Evolutionary conservation across 148 eudicot genomes (phyloP).

Genomic region (Fagopyrum homotropicum): DNA sequence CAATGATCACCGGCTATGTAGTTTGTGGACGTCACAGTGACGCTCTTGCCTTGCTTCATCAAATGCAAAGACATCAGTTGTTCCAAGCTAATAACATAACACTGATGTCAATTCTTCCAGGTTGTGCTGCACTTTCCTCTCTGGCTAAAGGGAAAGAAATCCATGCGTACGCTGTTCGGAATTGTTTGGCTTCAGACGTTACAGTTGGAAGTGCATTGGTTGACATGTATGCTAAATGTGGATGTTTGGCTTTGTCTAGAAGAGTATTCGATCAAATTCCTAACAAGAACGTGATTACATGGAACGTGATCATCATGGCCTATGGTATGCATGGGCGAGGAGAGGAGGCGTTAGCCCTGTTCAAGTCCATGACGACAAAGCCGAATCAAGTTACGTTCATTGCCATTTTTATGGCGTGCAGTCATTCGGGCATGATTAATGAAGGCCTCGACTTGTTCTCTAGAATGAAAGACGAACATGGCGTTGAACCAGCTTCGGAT

Average conservation of each 20-base stretch:
- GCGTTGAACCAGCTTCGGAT: conserved; percentile 46
- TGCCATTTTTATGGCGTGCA: conserved; percentile 60
- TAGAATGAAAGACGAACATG: conserved; percentile 42
- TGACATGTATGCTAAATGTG: conserved; percentile 91
- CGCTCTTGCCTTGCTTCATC: conserved; percentile 52
- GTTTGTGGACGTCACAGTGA: conserved; percentile 56
- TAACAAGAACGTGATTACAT: conserved; percentile 65
- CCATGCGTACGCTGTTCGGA: conserved; percentile 66
- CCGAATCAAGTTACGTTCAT: conserved; percentile 63
- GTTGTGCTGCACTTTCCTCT: conserved; percentile 77
- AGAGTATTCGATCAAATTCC: conserved; percentile 63
- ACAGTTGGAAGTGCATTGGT: conserved; percentile 82
- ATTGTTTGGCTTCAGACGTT: conserved; percentile 54
- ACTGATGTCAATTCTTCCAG: conserved; percentile 79
- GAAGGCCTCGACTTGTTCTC: conserved; percentile 51
- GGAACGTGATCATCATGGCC: conserved; percentile 88
- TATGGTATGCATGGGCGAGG: conserved; percentile 92
- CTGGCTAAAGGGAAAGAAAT: conserved; percentile 76
- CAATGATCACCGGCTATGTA: conserved; percentile 79
- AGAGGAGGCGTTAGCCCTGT: conserved; percentile 46
- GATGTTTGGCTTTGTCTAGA: conserved; percentile 52
- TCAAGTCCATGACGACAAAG: conserved; percentile 42
- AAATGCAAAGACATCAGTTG: conserved; percentile 43
- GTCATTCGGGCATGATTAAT: conserved; percentile 64
- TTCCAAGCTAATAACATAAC: conserved; percentile 63